Base-by-base conservation (phyloP, 179 eudicot species). In the Carnegiea gigantea region DNA sequence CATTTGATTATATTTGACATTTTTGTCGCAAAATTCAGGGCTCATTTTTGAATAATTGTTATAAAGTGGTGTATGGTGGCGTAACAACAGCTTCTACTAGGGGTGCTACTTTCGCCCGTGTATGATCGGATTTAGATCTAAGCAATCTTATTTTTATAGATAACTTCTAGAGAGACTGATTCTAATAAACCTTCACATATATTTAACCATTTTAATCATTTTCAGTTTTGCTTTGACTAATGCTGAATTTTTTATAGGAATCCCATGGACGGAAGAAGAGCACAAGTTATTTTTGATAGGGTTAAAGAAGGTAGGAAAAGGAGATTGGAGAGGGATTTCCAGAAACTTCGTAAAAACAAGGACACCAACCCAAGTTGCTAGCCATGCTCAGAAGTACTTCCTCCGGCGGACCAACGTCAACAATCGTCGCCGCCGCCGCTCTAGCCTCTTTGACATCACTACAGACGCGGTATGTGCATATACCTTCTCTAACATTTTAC, bases 301-400 rank as follows among this genome's bases (percentile, higher is more conserved):
- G 51, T 86, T 93, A 78, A 88, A 91, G 76, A 84, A 86, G 79
- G 92, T 92, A 4, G 93, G 98, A 17, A 92, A 90, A 89, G 96
- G 98, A 43, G 96, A 92, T 82, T 92, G 98, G 96, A 88, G 96
- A 84, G 93, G 94, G 9, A 93, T 93, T 71, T 89, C 96, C 3
- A 88, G 91, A 60, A 90, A 93, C 73, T 93, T 85, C 65, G 98
- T 93, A 6, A 93, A 92, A 83, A 91, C 98, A 49, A 86, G 97
- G 21, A 92, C 97, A 40, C 97, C 97, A 4, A 92, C 97, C 68
- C 97, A 93, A 80, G 97, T 93, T 43, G 97, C 95, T 5, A 93
- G 97, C 83, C 97, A 93, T 87, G 97, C 97, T 83, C 97, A 93
- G 76, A 93, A 93, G 79, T 92, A 92, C 46, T 93, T 89, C 53